phyloP scores from a whole-genome alignment of 2,329 filamentous ascomycete genomes.

The Sodiomyces alkalinus region DNA sequence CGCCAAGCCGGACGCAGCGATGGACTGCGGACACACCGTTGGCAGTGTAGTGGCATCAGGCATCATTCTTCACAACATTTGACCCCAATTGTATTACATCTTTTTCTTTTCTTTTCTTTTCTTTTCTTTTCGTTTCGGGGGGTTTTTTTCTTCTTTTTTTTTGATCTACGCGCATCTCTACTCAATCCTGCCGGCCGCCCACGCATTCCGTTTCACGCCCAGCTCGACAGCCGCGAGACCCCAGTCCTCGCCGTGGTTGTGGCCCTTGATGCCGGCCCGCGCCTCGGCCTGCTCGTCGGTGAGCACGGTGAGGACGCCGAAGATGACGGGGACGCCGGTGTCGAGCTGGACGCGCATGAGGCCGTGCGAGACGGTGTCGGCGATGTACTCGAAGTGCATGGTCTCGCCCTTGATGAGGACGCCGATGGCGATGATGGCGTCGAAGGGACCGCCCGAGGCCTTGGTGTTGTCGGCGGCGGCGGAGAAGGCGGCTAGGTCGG shows the following conservation, averaged over 20 bases:
- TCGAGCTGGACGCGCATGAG: constrained; percentile 93
- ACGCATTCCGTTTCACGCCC: constrained; percentile 72
- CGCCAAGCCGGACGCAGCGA: too few relatives aligned
- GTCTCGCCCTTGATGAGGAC: constrained; percentile 97
- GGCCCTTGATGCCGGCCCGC: constrained; percentile 65
- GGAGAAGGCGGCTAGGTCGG: constrained; percentile 45
- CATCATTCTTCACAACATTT: background rate
- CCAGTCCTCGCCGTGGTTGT: constrained; percentile 98
- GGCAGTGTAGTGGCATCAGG: background rate
- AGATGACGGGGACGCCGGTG: constrained; percentile 74
- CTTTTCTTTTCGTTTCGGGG: constrained; percentile 2
- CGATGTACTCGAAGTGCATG: constrained; percentile 99
- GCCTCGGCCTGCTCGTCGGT: constrained; percentile 76
- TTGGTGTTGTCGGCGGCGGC: constrained; percentile 21
- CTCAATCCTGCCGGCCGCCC: constrained; percentile 55
- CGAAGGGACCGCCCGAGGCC: constrained; percentile 52
- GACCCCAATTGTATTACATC: background rate
- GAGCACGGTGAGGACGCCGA: constrained; percentile 81
- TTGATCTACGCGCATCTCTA: constrained; percentile 9
- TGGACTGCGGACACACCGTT: too few relatives aligned
- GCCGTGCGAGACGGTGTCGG: constrained; percentile 77
- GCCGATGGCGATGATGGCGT: constrained; percentile 88
- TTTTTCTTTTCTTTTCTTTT: constrained; percentile 1
- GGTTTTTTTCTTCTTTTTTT: background rate
- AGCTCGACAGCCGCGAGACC: constrained; percentile 88